phyloP scores from a whole-genome alignment of 2,329 filamentous ascomycete genomes.

The Elsinoe australis region DNA sequence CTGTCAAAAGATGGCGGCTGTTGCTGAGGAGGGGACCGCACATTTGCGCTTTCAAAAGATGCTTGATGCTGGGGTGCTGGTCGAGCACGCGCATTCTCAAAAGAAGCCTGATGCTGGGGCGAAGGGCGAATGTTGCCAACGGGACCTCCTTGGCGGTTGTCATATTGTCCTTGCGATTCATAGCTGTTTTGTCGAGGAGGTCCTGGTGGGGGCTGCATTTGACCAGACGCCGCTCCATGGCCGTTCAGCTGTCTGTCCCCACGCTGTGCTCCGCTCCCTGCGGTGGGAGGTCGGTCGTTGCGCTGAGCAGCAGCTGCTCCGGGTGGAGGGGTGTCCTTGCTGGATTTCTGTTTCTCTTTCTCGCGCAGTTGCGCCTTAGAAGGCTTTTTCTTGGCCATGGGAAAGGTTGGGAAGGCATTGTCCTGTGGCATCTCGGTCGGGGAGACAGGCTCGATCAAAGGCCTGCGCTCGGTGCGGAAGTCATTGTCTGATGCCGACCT shows the following conservation, averaged over 20 bases:
- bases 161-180: conserved; percentile 8
- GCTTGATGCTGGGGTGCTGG: too few species aligned
- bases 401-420: conserved; percentile 44
- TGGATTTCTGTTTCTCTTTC: too few species aligned
- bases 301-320: neutral
- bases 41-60: too few species aligned
- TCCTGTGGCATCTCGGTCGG: conserved; percentile 32
- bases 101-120: conserved; percentile 1
- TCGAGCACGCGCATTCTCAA: neutral
- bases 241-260: neutral
- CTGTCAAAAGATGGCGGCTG: neutral
- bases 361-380: conserved; percentile 8
- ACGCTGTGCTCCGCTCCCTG: neutral
- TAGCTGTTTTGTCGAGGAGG: conserved; percentile 14
- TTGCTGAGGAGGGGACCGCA: too few species aligned
- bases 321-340: too few species aligned
- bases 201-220: conserved; percentile 7
- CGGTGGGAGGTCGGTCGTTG: neutral
- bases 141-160: neutral
- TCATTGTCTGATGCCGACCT: neutral
- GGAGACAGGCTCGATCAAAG: conserved; percentile 25
- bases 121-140: neutral
- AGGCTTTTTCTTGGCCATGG: conserved; percentile 28
- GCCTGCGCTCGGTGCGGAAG: conserved; percentile 17
- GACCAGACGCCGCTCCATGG: neutral